These are phyloP conservation scores for Scenedesmus sp. DNA, from an alignment of 163 green algal species.

Conservation along the genomic window DNA sequence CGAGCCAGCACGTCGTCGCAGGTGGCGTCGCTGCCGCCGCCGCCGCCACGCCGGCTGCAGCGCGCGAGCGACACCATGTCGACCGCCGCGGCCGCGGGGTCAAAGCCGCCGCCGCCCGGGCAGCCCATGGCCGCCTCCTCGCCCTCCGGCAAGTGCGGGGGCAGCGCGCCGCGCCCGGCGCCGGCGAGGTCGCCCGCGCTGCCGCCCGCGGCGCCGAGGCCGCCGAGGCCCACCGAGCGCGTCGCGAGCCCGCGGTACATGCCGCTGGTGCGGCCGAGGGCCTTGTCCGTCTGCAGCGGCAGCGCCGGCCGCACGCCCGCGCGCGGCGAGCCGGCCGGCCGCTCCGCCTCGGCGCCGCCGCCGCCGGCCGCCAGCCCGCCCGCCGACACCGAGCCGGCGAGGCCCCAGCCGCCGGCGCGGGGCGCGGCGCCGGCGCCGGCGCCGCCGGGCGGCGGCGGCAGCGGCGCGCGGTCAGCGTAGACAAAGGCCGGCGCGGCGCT, in stretches of 20 bases:
- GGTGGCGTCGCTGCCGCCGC: too few relatives aligned
- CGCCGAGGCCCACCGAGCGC: constrained; percentile 5
- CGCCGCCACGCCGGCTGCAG: neutral
- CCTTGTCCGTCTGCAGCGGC: constrained; percentile 7
- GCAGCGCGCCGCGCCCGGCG: too few relatives aligned
- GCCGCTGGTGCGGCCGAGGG: constrained; percentile 5
- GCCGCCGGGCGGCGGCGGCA: neutral
- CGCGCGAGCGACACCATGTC: constrained; percentile 30
- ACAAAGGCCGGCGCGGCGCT: constrained; percentile 6
- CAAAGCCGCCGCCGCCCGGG: neutral
- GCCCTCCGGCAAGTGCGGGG: constrained; percentile 3
- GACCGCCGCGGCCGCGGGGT: constrained; percentile 25
- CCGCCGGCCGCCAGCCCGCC: too few relatives aligned
- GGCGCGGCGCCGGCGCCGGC: neutral
- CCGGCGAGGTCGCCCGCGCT: neutral
- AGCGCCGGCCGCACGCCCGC: neutral
- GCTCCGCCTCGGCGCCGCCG: neutral
- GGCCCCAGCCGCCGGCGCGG: too few relatives aligned
- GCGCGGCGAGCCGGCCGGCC: neutral
- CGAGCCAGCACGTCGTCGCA: neutral
- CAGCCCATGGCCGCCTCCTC: neutral
- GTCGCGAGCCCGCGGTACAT: constrained; percentile 9
- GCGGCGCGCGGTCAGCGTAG: too few relatives aligned
- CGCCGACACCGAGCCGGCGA: too few relatives aligned
- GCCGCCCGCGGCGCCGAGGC: neutral